Conservation (phyloP, 2,329 filamentous ascomycete genomes). For the Aureobasidium sp. region DNA sequence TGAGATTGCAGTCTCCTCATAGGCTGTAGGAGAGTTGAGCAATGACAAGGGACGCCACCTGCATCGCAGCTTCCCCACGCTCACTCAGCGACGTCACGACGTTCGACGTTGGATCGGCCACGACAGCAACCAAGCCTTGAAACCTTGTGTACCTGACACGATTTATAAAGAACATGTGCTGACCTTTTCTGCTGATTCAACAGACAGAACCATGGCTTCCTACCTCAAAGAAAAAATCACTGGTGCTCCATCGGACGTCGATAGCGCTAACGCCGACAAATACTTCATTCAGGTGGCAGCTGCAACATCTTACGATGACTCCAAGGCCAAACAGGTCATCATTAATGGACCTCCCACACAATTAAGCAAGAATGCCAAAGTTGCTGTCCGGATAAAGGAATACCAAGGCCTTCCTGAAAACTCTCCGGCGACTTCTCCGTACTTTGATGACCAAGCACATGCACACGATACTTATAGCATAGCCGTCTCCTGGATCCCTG, state of each 20-base stretch:
- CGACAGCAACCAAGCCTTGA: background rate
- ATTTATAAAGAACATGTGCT: background rate
- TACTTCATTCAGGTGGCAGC: conserved; percentile 77
- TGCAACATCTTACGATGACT: conserved; percentile 64
- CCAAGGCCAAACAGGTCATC: conserved; percentile 58
- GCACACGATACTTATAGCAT: conserved; percentile 76
- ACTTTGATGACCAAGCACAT: conserved; percentile 70
- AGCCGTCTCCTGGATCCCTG: conserved; percentile 66
- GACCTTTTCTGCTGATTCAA: background rate
- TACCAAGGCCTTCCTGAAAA: conserved; percentile 56
- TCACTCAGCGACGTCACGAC: background rate
- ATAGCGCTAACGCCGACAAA: conserved; percentile 39
- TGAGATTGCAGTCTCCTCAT: background rate
- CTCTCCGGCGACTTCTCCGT: conserved; percentile 58
- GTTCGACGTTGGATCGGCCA: background rate
- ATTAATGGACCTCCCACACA: conserved; percentile 62
- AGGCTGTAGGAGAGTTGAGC: background rate
- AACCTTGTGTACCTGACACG: background rate
- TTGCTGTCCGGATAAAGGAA: conserved; percentile 68
- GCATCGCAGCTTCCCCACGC: background rate
- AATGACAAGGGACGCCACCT: conserved; percentile 1
- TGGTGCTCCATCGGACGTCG: conserved; percentile 7
- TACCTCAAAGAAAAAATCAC: conserved; percentile 17
- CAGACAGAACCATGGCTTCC: conserved; percentile 17
- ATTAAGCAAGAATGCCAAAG: conserved; percentile 53